Evolutionary conservation across 202 grass and related monocot genomes (phyloP), one percentile per base, ranked within the genome.

Genomic region (Musa balbisiana): DNA sequence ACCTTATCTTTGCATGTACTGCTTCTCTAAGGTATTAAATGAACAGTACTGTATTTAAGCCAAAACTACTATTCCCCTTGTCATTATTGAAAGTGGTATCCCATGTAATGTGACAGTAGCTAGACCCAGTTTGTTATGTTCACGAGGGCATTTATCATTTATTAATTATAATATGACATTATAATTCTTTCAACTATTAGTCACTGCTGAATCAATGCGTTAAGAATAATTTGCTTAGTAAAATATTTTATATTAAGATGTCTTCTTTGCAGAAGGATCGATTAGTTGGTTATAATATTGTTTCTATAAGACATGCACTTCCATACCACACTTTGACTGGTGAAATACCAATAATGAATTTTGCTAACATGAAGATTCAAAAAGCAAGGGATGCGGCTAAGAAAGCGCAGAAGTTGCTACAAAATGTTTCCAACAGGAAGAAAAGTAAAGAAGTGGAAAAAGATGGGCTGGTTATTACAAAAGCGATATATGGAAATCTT

Each of bases 401-500:
- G 78, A 94, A 87, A 17, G 89, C 85, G 78, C 95, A 92, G 27
- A 88, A 80, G 73, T 84, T 99, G 62, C 77, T 99, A 76, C 89
- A 99, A 87, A 84, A 85, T 78, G 87, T 93, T 65, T 89, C 95
- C 73, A 92, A 88, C 67, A 87, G 95, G 64, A 99, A 99, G 83
- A 99, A 86, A 76, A 90, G 87, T 64, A 92, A 76, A 68, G 91
- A 94, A 81, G 16, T 87, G 78, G 95, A 94, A 78, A 90, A 84
- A 67, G 76, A 84, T 70, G 91, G 95, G 50, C 84, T 99, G 73
- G 81, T 99, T 56, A 90, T 99, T 73, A 94, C 83, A n/a, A 94
- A 84, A 81, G 95, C 91, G 50, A 29, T 94, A 49, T 99, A 99
- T 80, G 95, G 95, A 13, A 91, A 80, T 73, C 53, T 12, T 19